A percentile compares a stretch with the other conserved stretches of the same genome.
Conservation (phyloP, 108 stramenopile genomes). For the Cyclotella sp. region DNA sequence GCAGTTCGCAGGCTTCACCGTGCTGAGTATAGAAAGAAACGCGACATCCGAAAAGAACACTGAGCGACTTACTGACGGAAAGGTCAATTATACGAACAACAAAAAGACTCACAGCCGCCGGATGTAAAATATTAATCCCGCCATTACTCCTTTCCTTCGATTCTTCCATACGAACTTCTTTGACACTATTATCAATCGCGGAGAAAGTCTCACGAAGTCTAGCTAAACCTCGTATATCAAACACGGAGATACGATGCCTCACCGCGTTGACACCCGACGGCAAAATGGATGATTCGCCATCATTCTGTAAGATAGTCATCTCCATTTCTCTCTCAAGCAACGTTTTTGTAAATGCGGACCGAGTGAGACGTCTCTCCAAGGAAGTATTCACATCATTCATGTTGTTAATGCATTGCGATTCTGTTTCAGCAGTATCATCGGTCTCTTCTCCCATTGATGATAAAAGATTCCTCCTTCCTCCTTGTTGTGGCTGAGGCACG, state of each 20-base stretch:
- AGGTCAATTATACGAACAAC: constrained; percentile 2
- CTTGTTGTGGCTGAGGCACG: constrained; percentile 9
- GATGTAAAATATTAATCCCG: constrained; percentile 51
- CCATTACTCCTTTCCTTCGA: constrained; percentile 26
- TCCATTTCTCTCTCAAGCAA: constrained; percentile 54
- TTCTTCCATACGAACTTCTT: constrained; percentile 39
- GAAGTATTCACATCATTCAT: background rate
- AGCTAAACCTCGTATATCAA: constrained; percentile 75
- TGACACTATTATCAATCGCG: constrained; percentile 77
- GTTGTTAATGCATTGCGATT: background rate
- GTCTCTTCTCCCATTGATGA: constrained; percentile 11
- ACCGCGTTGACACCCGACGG: constrained; percentile 18
- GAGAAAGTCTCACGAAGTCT: constrained; percentile 76
- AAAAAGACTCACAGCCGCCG: constrained; percentile 24
- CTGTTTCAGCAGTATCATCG: background rate
- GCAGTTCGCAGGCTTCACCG: constrained; percentile 67
- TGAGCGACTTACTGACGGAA: background rate
- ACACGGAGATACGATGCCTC: constrained; percentile 59
- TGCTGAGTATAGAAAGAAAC: constrained; percentile 37
- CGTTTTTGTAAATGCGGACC: constrained; percentile 71
- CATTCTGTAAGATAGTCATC: constrained; percentile 14
- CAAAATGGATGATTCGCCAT: constrained; percentile 7
- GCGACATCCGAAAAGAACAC: no score
- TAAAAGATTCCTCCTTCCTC: constrained; percentile 15
- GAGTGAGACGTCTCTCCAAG: constrained; percentile 65